A percentile compares a stretch with the other conserved stretches of the same genome.
phyloP scores from a whole-genome alignment of 257 asterid species.

The Solanum verrucosum region DNA sequence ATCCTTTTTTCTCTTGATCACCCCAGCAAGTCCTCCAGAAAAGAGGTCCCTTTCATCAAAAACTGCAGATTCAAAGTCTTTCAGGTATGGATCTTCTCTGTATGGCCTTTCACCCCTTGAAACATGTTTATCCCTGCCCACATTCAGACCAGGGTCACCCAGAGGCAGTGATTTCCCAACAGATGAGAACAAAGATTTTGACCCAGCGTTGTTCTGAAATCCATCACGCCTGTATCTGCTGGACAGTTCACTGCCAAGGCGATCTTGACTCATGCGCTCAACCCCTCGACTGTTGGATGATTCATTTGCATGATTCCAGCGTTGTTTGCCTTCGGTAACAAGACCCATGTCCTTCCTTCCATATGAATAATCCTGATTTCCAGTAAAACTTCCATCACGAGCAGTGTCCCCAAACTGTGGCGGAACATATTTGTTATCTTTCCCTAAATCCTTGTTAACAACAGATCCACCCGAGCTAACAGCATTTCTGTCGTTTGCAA shows the following conservation, averaged over 20 bases:
- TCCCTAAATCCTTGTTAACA: constrained; percentile 28
- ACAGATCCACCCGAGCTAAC: constrained; percentile 26
- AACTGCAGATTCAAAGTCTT: constrained; percentile 33
- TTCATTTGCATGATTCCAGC: constrained; percentile 35
- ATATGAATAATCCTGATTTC: constrained; percentile 40
- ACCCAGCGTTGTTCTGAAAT: constrained; percentile 25
- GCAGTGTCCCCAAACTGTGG: constrained; percentile 37
- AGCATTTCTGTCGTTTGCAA: constrained; percentile 24
- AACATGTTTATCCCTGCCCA: constrained; percentile 41
- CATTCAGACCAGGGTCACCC: constrained; percentile 31
- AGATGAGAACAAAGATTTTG: constrained; percentile 39
- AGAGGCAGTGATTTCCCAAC: constrained; percentile 37
- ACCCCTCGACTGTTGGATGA: constrained; percentile 37
- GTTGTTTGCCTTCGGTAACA: constrained; percentile 28
- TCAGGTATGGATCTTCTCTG: constrained; percentile 47
- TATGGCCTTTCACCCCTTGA: constrained; percentile 45
- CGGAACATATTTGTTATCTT: constrained; percentile 36
- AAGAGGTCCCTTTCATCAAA: constrained; percentile 77
- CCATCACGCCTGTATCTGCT: constrained; percentile 42
- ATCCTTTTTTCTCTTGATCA: constrained; percentile 80
- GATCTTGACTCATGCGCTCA: constrained; percentile 38
- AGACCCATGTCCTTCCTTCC: constrained; percentile 44
- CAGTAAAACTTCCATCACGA: constrained; percentile 20
- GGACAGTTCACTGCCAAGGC: constrained; percentile 39
- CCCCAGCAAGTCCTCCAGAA: constrained; percentile 66